Conservation (phyloP, 768 basidiomycete species). For the Suillus discolor region DNA sequence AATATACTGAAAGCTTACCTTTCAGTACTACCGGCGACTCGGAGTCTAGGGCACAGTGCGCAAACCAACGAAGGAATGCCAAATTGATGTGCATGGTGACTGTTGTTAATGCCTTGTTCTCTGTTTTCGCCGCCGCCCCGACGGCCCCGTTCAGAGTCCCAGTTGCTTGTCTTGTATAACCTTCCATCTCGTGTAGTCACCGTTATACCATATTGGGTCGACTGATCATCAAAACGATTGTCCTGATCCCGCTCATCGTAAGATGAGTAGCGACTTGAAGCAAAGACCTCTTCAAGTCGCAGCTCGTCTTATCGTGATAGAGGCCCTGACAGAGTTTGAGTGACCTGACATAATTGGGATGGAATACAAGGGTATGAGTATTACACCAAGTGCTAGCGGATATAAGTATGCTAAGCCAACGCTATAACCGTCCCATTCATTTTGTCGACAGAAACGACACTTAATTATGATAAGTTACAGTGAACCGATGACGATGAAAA, state of each 20-base stretch:
- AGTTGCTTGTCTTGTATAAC: not conserved
- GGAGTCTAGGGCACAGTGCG: too few species aligned
- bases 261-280: not conserved
- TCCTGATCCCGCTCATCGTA: not conserved
- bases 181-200: not conserved
- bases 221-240: not conserved
- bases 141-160: not conserved
- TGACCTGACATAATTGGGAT: not conserved
- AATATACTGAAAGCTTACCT: too few species aligned
- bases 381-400: not conserved
- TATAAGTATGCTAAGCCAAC: not conserved
- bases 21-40: too few species aligned
- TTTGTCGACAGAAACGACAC: not conserved
- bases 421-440: not conserved
- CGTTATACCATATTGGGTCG: not conserved
- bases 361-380: not conserved
- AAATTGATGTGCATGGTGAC: not conserved
- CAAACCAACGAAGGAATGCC: not conserved
- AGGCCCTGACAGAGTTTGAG: not conserved
- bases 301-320: not conserved
- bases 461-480: not conserved
- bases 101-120: not conserved
- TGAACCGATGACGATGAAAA: not conserved
- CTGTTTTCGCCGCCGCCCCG: not conserved
- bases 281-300: not conserved